Conservation (phyloP, 805 yeast species). For the Lipomyces japonicus region DNA sequence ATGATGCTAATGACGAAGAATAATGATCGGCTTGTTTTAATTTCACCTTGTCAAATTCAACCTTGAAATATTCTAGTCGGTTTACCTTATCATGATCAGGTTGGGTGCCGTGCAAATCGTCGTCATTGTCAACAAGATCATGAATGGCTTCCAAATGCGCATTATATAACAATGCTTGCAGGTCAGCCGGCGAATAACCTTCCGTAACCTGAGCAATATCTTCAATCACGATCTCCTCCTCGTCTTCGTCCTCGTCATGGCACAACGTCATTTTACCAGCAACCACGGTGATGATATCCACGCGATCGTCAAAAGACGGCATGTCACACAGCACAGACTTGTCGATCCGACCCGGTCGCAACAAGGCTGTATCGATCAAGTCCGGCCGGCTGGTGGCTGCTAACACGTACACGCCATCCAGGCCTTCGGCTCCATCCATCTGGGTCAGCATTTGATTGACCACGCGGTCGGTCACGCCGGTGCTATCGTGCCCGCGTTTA, state of each 20-base stretch:
- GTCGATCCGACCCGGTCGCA: slow-evolving; percentile 95
- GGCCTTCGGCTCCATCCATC: slow-evolving; percentile 98
- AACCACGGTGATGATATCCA: slow-evolving; percentile 60
- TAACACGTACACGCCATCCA: slow-evolving; percentile 91
- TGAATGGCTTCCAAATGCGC: slow-evolving; percentile 82
- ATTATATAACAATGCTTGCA: slow-evolving; percentile 87
- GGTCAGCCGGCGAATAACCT: slow-evolving; percentile 91
- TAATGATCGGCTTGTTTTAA: too few species aligned
- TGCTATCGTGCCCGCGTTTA: slow-evolving; percentile 93
- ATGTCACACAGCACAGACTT: slow-evolving; percentile 86
- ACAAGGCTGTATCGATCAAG: slow-evolving; percentile 85
- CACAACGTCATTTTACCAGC: slow-evolving; percentile 56
- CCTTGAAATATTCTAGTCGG: slow-evolving; percentile 4
- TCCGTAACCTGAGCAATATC: slow-evolving; percentile 56
- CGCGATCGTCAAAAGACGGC: slow-evolving; percentile 67
- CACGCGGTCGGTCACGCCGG: slow-evolving; percentile 96
- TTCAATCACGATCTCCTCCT: too few species aligned
- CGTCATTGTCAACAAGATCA: slow-evolving; percentile 42
- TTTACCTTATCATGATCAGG: not conserved
- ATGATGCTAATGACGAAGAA: too few species aligned
- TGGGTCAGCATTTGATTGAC: slow-evolving; percentile 96
- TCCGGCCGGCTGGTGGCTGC: slow-evolving; percentile 98
- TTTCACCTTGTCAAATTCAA: not conserved
- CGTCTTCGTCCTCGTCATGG: slow-evolving; percentile 42
- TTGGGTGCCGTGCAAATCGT: not conserved